A percentile compares a stretch with the other conserved stretches of the same genome.
phyloP scores from a whole-genome alignment of 371 early-diverging fungal genomes.

The Apophysomyces elegans region DNA sequence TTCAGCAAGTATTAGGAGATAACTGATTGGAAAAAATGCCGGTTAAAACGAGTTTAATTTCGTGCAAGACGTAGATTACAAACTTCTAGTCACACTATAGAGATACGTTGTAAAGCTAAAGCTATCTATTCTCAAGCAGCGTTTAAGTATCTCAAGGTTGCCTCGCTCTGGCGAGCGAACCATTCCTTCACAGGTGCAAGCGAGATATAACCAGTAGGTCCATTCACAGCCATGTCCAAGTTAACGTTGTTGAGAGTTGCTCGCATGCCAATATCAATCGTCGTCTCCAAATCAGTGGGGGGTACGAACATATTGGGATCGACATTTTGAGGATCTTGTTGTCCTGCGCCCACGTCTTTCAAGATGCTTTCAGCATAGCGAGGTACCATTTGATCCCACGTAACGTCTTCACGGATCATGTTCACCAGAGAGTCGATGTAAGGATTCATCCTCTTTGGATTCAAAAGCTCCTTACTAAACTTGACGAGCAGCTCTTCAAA shows the following conservation, averaged over 20 bases:
- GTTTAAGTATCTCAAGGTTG: background rate
- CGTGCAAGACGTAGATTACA: too few relatives aligned
- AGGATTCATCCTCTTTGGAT: constrained; percentile 13
- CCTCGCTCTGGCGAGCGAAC: constrained; percentile 15
- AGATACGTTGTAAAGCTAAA: too few relatives aligned
- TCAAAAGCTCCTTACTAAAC: constrained; percentile 21
- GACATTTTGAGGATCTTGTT: background rate
- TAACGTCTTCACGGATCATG: constrained; percentile 26
- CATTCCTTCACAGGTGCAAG: constrained; percentile 25
- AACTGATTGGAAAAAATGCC: too few relatives aligned
- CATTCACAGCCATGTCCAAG: constrained; percentile 22
- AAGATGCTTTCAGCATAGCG: background rate
- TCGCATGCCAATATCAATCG: background rate
- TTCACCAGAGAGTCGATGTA: constrained; percentile 22
- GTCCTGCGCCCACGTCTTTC: background rate
- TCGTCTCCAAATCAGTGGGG: background rate
- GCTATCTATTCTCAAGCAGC: background rate
- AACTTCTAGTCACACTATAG: too few relatives aligned
- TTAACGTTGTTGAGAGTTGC: background rate
- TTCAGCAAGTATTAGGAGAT: too few relatives aligned
- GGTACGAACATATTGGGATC: background rate
- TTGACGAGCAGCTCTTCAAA: constrained; percentile 19
- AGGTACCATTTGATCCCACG: constrained; percentile 19
- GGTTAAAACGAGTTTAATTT: too few relatives aligned
- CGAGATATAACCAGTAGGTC: constrained; percentile 12